Percentiles rank a stretch among this genome's conserved stretches.
Conservation (phyloP, 495 filamentous ascomycete genomes). For the Penicillium cataractarum region DNA sequence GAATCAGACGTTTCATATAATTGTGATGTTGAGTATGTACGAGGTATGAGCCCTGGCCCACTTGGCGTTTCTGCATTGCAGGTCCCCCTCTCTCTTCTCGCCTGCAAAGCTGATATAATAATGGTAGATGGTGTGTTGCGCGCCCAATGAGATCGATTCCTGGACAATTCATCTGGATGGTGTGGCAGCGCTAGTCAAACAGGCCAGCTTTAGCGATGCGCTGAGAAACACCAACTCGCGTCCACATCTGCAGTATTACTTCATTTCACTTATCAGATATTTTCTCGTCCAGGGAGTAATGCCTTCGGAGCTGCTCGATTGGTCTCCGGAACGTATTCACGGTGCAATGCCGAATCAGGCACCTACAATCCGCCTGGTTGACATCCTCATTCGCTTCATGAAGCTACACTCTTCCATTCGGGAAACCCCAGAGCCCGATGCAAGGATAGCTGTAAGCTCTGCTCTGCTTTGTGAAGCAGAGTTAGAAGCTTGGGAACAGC, state of each 20-base stretch:
- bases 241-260: conserved; percentile 26
- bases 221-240: conserved; percentile 12
- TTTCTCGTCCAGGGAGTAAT: conserved; percentile 14
- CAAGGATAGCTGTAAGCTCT: not conserved
- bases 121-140: conserved; percentile 30
- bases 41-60: conserved; percentile 22
- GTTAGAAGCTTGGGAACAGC: conserved; percentile 25
- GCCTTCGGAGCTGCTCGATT: conserved; percentile 18
- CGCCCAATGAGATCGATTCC: conserved; percentile 16
- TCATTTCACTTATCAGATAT: conserved; percentile 28
- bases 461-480: conserved; percentile 18
- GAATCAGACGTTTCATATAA: conserved; percentile 18
- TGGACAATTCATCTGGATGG: conserved; percentile 31
- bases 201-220: conserved; percentile 11
- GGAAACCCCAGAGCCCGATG: conserved; percentile 2
- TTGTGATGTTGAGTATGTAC: conserved; percentile 28
- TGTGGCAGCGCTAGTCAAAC: conserved; percentile 24
- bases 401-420: conserved; percentile 18
- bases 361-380: conserved; percentile 21
- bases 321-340: conserved; percentile 14
- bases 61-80: not conserved
- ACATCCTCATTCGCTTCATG: conserved; percentile 28
- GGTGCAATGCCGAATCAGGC: conserved; percentile 4
- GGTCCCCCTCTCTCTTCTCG: not conserved
- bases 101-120: not conserved